Base-by-base conservation (phyloP, 148 eudicot species). In the Fagopyrum tataricum region DNA sequence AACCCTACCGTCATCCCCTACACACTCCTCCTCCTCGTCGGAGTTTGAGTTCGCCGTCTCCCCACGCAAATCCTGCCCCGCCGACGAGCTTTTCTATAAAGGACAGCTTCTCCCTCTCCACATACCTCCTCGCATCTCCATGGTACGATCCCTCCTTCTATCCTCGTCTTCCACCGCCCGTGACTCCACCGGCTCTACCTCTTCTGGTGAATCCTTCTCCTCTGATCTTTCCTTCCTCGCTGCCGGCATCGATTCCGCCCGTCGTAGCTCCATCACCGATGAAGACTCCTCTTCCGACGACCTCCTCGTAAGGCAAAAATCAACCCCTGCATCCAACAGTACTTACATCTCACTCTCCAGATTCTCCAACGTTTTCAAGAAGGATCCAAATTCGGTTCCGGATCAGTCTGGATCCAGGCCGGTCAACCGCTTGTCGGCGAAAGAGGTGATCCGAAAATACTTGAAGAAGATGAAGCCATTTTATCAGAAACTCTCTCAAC, bases 41-140 rank as follows among this genome's bases (percentile, higher is more conserved):
- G 94, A 93, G 6, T 93, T 91, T 74, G 96, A 91, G 74, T 89
- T 93, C 86, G 80, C 89, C 0, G 15, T 86, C 44, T 91, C 98
- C 4, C 98, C 98, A 0, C 87, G 87, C 0, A 89, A 91, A 41
- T 83, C 94, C 20, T 79, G 89, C 76, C 92, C 96, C 2, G 98
- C 98, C 52, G 96, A 93, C 81, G 91, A 93, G 69, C 91, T 93
- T 26, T 92, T 92, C 80, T 92, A 90, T 87, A 90, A 88, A 44
- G 98, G 98, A 4, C 93, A 88, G 23, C 84, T 92, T 67, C 83
- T 90, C 24, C 98, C 96, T 7, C 94, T 90, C 81, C 91, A 86
- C 72, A 89, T 81, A 80, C 87, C 96, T 18, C 87, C 91, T 7
- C 87, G 96, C 46, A 82, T 90, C 73, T 89, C 95, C 24, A 87